phyloP scores from a whole-genome alignment of 208 protist species.

The Crithidia acanthocephali region DNA sequence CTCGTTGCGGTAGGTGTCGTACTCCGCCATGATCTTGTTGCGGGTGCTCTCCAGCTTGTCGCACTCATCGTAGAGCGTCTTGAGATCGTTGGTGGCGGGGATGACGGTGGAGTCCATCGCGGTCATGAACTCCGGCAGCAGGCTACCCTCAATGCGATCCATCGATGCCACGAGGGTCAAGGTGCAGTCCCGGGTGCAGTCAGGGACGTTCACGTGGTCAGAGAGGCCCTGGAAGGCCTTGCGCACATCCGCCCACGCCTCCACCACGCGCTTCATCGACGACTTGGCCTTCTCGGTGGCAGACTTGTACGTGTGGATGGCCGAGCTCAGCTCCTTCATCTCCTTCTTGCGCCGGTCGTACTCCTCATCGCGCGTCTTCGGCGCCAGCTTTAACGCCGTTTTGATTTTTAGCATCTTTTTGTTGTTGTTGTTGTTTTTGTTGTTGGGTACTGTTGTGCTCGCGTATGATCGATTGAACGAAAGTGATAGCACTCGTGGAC shows the following conservation, averaged over 20 bases:
- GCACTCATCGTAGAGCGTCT: conserved; percentile 52
- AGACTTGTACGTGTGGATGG: conserved; percentile 45
- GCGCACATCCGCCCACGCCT: conserved; percentile 33
- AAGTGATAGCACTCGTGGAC: too few species aligned
- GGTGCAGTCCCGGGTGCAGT: conserved; percentile 35
- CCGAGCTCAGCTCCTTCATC: conserved; percentile 39
- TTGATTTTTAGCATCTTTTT: conserved; percentile 43
- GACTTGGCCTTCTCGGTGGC: conserved; percentile 49
- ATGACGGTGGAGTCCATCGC: conserved; percentile 46
- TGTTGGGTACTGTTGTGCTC: too few species aligned
- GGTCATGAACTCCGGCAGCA: conserved; percentile 32
- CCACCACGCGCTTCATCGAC: conserved; percentile 37
- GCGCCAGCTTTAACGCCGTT: conserved; percentile 40
- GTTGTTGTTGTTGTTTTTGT: neutral
- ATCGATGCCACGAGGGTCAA: conserved; percentile 32
- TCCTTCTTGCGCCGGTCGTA: conserved; percentile 35
- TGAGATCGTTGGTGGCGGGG: conserved; percentile 35
- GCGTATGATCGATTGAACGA: too few species aligned
- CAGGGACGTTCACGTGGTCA: conserved; percentile 25
- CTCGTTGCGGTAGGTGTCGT: conserved; percentile 57
- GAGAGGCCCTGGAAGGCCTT: conserved; percentile 45
- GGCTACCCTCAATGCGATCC: conserved; percentile 32
- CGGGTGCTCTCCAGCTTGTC: conserved; percentile 45
- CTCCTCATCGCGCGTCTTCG: conserved; percentile 55
- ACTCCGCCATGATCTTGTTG: conserved; percentile 54